Evolutionary conservation across 2,329 filamentous ascomycete species (phyloP), one percentile per base, ranked within the genome.

Genomic region (Parascedosporium putredinis): DNA sequence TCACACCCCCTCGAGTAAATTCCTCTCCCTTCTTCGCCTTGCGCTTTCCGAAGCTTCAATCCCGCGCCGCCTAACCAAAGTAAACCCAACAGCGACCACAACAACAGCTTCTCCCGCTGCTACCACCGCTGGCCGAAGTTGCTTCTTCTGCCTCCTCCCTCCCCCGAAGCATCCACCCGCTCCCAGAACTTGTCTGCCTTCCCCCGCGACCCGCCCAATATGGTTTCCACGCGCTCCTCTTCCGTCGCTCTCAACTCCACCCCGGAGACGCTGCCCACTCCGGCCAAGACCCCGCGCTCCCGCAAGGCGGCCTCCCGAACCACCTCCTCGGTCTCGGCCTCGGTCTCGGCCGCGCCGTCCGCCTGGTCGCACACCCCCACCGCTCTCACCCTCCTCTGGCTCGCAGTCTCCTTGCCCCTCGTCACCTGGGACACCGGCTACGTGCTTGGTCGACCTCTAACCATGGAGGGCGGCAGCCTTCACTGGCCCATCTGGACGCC

Each of bases 401-500:
- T 95, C 23, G 66, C 74, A 52, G 55, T 91, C 53, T 89, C 86
- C 18, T 68, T 93, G 14, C 87, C 86, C 1, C 75, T 94, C 53
- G 87, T 95, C 45, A 60, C 79, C 47, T 95, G 89, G 89, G 89
- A 95, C 68, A 78, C 78, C 25, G 70, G 72, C 51, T 95, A 95
- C 69, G 80, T 95, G 34, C 71, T 95, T 44, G 70, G 86, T 49
- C 86, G 89, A 18, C 89, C 89, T 25, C 78, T 83, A 64, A 86
- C 81, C 51, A 93, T 95, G 86, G 79, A 83, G 0, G 86, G 87
- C 56, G 88, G 88, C 14, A 67, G 65, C 44, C 70, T 84, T 48
- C 86, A 94, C 68, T 71, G 68, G 69, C 85, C 86, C 1, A 58
- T 95, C 38, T 95, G 79, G 76, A 69, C 67, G 25, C 88, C 86